Evolutionary conservation across 768 basidiomycete species (phyloP).

Genomic region (Suillus sp.): DNA sequence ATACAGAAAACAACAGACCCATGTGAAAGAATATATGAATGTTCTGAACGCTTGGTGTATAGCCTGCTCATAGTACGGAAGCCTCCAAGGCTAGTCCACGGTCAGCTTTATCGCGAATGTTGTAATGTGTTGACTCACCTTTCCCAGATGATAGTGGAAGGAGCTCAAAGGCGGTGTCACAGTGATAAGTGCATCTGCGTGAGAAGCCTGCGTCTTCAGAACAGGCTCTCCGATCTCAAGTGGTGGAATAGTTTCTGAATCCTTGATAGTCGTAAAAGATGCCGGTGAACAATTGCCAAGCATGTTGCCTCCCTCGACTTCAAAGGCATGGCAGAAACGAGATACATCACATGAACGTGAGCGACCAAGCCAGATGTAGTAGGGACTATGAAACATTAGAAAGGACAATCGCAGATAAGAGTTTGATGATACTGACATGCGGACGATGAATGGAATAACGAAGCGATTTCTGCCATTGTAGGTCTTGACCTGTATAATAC

Average conservation of each 20-base stretch:
- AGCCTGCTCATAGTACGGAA: conserved; percentile 71
- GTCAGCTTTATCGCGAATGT: conserved; percentile 8
- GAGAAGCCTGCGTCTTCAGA: conserved; percentile 25
- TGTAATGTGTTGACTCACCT: conserved; percentile 32
- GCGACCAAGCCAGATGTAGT: conserved; percentile 78
- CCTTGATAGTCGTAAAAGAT: conserved; percentile 36
- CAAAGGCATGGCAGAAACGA: conserved; percentile 57
- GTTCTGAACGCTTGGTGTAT: conserved; percentile 68
- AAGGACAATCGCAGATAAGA: not conserved
- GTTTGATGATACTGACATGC: conserved; percentile 48
- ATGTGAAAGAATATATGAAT: conserved; percentile 67
- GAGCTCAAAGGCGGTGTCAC: conserved; percentile 57
- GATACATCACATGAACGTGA: conserved; percentile 63
- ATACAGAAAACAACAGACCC: conserved; percentile 37
- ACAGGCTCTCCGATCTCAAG: conserved; percentile 45
- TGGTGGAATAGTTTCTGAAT: conserved; percentile 39
- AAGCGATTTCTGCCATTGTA: conserved; percentile 76
- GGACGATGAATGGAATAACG: conserved; percentile 63
- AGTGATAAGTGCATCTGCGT: conserved; percentile 42
- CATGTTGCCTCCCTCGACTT: conserved; percentile 62
- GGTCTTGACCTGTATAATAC: conserved; percentile 48
- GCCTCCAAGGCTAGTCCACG: conserved; percentile 53
- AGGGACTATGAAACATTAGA: conserved; percentile 43
- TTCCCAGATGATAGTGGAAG: conserved; percentile 62
- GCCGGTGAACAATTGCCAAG: conserved; percentile 51